These are phyloP conservation scores for Vitis hybrid DNA, from an alignment of 177 flowering plant species.

Conservation along the genomic window DNA sequence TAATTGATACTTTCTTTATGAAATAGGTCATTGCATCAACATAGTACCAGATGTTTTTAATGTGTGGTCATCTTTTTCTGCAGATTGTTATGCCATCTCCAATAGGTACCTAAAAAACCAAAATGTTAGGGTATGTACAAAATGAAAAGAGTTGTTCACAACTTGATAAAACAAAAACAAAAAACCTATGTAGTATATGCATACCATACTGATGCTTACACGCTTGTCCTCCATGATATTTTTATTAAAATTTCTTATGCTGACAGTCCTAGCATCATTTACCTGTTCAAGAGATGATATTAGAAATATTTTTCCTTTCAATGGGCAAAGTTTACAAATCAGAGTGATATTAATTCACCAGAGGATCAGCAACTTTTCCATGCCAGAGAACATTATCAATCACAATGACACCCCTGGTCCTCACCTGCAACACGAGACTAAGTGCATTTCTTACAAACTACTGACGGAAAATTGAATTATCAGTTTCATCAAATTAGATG, in stretches of 20 bases:
- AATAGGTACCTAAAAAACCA: slow-evolving; percentile 65
- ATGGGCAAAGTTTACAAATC: background rate
- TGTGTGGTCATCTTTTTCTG: slow-evolving; percentile 38
- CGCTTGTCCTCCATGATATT: slow-evolving; percentile 67
- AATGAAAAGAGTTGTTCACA: background rate
- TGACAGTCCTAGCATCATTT: slow-evolving; percentile 66
- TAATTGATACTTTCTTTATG: too few relatives aligned
- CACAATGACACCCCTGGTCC: slow-evolving; percentile 84
- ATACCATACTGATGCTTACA: slow-evolving; percentile 80
- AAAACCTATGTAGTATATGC: slow-evolving; percentile 10
- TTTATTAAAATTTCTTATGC: slow-evolving; percentile 73
- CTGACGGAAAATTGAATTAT: background rate
- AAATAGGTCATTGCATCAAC: too few relatives aligned
- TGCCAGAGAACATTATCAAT: slow-evolving; percentile 97
- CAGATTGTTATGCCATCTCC: slow-evolving; percentile 93
- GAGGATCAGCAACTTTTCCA: slow-evolving; percentile 88
- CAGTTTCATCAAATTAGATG: background rate
- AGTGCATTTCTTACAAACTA: background rate
- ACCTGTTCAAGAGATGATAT: slow-evolving; percentile 41
- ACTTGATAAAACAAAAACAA: background rate
- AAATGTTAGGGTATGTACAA: background rate
- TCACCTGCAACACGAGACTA: slow-evolving; percentile 49
- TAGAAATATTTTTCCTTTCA: background rate
- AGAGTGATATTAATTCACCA: slow-evolving; percentile 34
- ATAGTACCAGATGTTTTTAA: too few relatives aligned